Evolutionary conservation across 106 monocot genomes (phyloP), one percentile per base, ranked within the genome.

Genomic region (Acorus gramineus): DNA sequence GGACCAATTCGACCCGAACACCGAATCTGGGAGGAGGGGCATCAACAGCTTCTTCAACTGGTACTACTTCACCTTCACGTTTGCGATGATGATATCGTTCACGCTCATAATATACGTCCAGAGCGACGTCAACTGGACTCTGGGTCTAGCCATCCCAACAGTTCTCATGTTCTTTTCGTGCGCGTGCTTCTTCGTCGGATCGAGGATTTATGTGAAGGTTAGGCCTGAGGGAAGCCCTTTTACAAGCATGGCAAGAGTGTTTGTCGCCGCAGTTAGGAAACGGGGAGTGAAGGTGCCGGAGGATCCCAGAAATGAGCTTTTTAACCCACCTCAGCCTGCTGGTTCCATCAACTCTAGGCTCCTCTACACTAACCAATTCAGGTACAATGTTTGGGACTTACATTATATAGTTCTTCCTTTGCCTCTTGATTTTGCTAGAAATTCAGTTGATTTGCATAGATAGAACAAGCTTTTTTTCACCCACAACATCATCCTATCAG

Each of bases 1-100:
- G 6, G 28, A 28, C 28, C 28, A 28, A 28, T 28, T 28, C 28
- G 28, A 28, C 28, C 28, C 28, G 28, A 1, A 28, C 28, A 28
- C 28, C 28, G 28, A 28, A 0, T 28, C 28, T 0, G 28, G 28
- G 28, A 28, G 28, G 28, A 14, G 28, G 2, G 68, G 57, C 7
- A 14, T 68, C 14, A 58, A 28, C 8, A 68, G 68, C 48, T 68
- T 14, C 57, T 68, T 68, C 58, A 68, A 68, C 7, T 71, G 71
- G 71, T 71, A 71, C 47, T 71, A 71, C 47, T 62, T 50, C 54
- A 71, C 61, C 14, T 47, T 62, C 0, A 62, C 71, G 3, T 13
- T 55, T 2, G 71, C 55, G 2, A 14, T 55, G 4, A 46, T 62
- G 62, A 8, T 62, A 8, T 7, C 62, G 2, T 8, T 62, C 46